Base-by-base conservation (phyloP, 139 green algal species). In the Picochlorum sp. region DNA sequence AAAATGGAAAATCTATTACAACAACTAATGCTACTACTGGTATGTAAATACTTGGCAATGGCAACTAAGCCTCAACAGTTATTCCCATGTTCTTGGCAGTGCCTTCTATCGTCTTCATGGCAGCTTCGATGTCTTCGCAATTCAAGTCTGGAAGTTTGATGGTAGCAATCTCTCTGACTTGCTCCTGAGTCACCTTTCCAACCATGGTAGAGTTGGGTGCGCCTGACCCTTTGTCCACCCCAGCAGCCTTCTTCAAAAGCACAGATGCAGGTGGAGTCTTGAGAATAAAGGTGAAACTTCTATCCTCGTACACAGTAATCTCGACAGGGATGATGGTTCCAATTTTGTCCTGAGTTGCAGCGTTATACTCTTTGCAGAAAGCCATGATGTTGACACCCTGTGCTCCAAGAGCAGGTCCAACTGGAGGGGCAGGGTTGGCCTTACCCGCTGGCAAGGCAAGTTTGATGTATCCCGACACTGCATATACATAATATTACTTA, bases 351-450 rank as follows among this genome's bases (percentile, higher is more conserved):
- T 72, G 61, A 22, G 93, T 99, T 25, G 75, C 73, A 14, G 93
- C 93, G 64, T 99, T 99, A 89, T 99, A 99, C 69, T 97, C 85
- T 81, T 99, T 99, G 86, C 93, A 99, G 79, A 99, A 99, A 12
- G 76, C 72, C 93, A 99, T 99, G 74, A 99, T 99, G 81, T 99
- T 99, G 9, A 99, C 91, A 72, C 93, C 93, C 83, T 97, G 95
- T 44, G 90, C 74, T 83, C 93, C 93, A 1, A 99, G 82, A 20
- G 93, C 93, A 20, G 93, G 93, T 59, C 93, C 93, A 14, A 99
- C 84, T 41, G 93, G 93, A 24, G 93, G 93, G 20, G 93, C 80
- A n/a, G 93, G 93, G 53, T 95, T 97, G 24, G 93, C 93, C 85
- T 99, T 99, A 47, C 93, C 93, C 24, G 93, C 93, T 22, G 87